Evolutionary conservation across 345 rosid genomes (phyloP).

Genomic region (Citrus medica): DNA sequence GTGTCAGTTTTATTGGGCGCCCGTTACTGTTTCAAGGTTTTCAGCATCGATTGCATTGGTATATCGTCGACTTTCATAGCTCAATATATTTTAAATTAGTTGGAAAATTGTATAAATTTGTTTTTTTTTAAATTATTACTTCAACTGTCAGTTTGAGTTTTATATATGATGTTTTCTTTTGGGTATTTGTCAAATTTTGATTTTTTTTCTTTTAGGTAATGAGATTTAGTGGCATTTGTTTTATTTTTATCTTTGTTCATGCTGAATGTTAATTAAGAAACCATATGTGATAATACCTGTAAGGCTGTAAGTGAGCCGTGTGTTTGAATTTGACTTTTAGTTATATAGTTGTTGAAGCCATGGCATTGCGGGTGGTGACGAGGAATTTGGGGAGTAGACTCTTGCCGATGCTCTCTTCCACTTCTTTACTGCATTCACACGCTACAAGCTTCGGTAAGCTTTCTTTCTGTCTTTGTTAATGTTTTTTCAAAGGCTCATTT

Average conservation of each 20-base stretch:
- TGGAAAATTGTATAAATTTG: not conserved
- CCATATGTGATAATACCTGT: not conserved
- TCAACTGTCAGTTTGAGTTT: not conserved
- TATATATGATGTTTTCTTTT: not conserved
- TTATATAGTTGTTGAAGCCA: conserved; percentile 8
- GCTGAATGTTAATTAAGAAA: not conserved
- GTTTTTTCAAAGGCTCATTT: not conserved
- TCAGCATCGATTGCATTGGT: not conserved
- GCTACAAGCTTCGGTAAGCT: conserved; percentile 89
- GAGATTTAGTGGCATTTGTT: not conserved
- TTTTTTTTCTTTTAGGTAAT: not conserved
- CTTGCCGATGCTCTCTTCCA: conserved; percentile 22
- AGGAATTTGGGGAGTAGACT: conserved; percentile 32
- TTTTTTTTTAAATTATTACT: not conserved
- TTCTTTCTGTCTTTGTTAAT: not conserved
- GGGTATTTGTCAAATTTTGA: not conserved
- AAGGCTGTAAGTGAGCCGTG: not conserved
- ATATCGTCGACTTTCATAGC: not conserved
- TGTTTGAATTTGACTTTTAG: not conserved
- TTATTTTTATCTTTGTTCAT: not conserved
- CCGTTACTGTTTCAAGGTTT: not conserved
- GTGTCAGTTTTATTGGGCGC: no score
- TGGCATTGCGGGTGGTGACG: conserved; percentile 37
- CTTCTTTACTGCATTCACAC: conserved; percentile 70
- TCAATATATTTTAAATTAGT: not conserved